Conservation (phyloP, 140 eudicot species). For the Oenanthe javanica region DNA sequence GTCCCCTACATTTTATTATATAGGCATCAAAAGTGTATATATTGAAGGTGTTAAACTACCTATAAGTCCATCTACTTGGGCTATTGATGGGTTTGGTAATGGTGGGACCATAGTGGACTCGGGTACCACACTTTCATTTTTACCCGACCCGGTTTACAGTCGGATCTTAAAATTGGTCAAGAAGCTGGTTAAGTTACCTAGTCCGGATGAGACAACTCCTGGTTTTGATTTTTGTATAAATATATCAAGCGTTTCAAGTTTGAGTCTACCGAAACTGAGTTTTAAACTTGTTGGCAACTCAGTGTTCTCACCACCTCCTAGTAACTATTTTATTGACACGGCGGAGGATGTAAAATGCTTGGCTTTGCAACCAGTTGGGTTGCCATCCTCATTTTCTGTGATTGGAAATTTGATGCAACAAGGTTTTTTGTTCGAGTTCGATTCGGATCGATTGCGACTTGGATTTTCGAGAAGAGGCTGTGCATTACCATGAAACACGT, state of each 20-base stretch:
- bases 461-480: constrained; percentile 63
- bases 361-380: constrained; percentile 48
- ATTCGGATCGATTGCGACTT: constrained; percentile 39
- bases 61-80: constrained; percentile 54
- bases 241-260: constrained; percentile 30
- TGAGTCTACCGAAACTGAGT: constrained; percentile 50
- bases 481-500: constrained; percentile 18
- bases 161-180: constrained; percentile 32
- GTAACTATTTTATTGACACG: constrained; percentile 59
- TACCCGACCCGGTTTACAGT: constrained; percentile 49
- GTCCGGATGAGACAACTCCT: constrained; percentile 24
- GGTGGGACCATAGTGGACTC: constrained; percentile 79
- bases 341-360: constrained; percentile 57
- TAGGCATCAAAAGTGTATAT: constrained; percentile 36
- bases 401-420: constrained; percentile 76
- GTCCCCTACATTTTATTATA: constrained; percentile 63
- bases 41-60: constrained; percentile 39
- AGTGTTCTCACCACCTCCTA: constrained; percentile 38
- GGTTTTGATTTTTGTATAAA: constrained; percentile 64
- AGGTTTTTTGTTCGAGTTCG: constrained; percentile 66
- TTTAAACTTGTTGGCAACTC: constrained; percentile 60
- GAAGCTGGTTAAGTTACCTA: constrained; percentile 53
- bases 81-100: constrained; percentile 47
- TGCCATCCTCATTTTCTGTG: constrained; percentile 41
- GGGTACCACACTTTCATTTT: constrained; percentile 63